phyloP scores from a whole-genome alignment of 768 basidiomycete genomes.

The Hebeloma cylindrosporum region DNA sequence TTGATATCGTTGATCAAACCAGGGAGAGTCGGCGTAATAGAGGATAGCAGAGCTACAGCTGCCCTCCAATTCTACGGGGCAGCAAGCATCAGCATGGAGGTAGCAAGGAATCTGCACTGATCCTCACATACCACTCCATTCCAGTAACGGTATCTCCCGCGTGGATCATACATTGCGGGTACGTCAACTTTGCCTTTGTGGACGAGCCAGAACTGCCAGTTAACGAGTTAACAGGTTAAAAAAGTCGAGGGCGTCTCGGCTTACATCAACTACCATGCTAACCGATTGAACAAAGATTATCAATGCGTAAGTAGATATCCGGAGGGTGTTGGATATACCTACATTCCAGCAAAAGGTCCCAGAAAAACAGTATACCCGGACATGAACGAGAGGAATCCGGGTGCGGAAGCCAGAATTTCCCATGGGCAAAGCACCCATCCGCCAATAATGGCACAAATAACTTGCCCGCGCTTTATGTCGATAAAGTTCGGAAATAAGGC shows the following conservation, averaged over 20 bases:
- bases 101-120: not conserved
- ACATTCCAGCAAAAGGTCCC: slow-evolving; percentile 83
- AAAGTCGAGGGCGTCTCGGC: slow-evolving; percentile 16
- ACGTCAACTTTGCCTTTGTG: slow-evolving; percentile 74
- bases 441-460: slow-evolving; percentile 78
- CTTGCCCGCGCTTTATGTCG: slow-evolving; percentile 78
- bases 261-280: slow-evolving; percentile 50
- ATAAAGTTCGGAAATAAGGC: slow-evolving; percentile 75
- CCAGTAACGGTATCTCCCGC: slow-evolving; percentile 77
- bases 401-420: slow-evolving; percentile 73
- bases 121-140: slow-evolving; percentile 61
- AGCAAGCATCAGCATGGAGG: not conserved
- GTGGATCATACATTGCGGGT: slow-evolving; percentile 79
- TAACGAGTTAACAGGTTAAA: slow-evolving; percentile 2
- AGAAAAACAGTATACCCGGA: slow-evolving; percentile 84
- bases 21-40: slow-evolving; percentile 71
- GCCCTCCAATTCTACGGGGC: slow-evolving; percentile 76
- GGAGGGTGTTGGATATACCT: slow-evolving; percentile 24
- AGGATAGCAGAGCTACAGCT: slow-evolving; percentile 60
- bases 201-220: slow-evolving; percentile 75
- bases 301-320: not conserved
- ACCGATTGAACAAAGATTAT: not conserved
- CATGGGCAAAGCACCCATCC: slow-evolving; percentile 88
- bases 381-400: slow-evolving; percentile 76
- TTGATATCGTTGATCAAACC: slow-evolving; percentile 80